phyloP scores from a whole-genome alignment of 2,329 filamentous ascomycete species.

The Ascocoryne sarcoides region DNA sequence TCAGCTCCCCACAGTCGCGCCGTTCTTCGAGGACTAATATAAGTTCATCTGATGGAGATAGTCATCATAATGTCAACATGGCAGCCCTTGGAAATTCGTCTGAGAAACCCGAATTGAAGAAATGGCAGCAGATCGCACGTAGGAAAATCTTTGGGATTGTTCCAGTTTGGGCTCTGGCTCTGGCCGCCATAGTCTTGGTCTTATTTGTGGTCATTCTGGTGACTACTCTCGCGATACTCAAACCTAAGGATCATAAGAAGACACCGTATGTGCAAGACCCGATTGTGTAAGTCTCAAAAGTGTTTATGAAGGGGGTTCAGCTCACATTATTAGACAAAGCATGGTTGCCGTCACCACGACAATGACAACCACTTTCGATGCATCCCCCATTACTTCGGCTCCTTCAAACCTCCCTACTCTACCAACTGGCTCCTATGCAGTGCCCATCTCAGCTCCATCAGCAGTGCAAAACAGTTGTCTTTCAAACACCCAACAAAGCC shows the following conservation, averaged over 20 bases:
- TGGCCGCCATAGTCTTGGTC: constrained; percentile 44
- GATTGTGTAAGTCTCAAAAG: constrained; percentile 19
- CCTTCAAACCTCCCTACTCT: constrained; percentile 44
- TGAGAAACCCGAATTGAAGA: constrained; percentile 41
- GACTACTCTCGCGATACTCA: constrained; percentile 26
- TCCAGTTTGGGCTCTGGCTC: constrained; percentile 51
- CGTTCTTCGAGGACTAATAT: constrained; percentile 44
- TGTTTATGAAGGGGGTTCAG: not conserved
- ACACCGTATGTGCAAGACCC: too few species aligned
- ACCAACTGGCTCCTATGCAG: constrained; percentile 43
- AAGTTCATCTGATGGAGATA: constrained; percentile 30
- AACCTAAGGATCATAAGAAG: constrained; percentile 12
- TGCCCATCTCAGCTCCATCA: constrained; percentile 44
- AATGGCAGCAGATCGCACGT: constrained; percentile 45
- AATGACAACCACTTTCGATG: constrained; percentile 38
- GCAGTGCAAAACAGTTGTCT: constrained; percentile 48
- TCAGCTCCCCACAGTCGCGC: constrained; percentile 41
- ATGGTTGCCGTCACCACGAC: constrained; percentile 15
- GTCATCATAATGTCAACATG: constrained; percentile 43
- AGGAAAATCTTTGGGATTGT: constrained; percentile 50
- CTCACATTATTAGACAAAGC: constrained; percentile 12
- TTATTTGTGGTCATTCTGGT: constrained; percentile 51
- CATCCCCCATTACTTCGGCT: constrained; percentile 40
- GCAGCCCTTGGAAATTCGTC: constrained; percentile 34
- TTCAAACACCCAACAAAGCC: constrained; percentile 42